Base-by-base conservation (phyloP, 169 alveolate species). In the Plasmodium blacklocki region DNA sequence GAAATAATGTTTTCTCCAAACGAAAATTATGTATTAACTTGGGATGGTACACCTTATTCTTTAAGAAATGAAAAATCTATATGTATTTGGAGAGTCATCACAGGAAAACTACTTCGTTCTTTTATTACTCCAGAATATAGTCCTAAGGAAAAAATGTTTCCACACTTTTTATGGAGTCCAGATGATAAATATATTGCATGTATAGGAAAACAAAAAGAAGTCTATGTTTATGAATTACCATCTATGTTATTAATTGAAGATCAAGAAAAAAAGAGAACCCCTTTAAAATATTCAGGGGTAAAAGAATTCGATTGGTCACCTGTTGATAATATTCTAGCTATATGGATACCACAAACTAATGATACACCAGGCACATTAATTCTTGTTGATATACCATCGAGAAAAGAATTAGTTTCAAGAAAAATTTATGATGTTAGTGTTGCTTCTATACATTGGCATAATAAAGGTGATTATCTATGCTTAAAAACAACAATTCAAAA, bases 291-390 rank as follows among this genome's bases (percentile, higher is more conserved):
- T 71, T 93, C 97, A 0, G 94, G 94, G 0, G 97, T 95, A 32
- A 93, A 91, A 66, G 90, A 80, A 39, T 96, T 96, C 71, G 98
- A 96, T 45, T 96, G 98, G 98, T 96, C 98, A 0, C 98, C 98
- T 18, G 93, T 93, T n/a, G 98, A 96, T 67, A 95, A 96, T 72
- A 96, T 95, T 62, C 91, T 96, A 50, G 93, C 98, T 11, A 80
- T 96, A 9, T 94, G 97, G 93, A 95, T 95, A 18, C 97, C 97
- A 19, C 98, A 96, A 1, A 89, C 97, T n/a, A 88, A 93, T n/a
- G 96, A 94, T 32, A 93, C 98, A 0, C 98, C 98, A 52, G 98
- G 98, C 43, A 83, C 97, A 14, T 90, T 96, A 75, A 66, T 93
- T 3, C 68, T 96, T 72, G 93, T 96, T 15, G 97, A 96, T 56